Evolutionary conservation across 371 early-diverging fungal genomes (phyloP), one percentile per base, ranked within the genome.

Genomic region (Thermomucor indicae-seudaticae): DNA sequence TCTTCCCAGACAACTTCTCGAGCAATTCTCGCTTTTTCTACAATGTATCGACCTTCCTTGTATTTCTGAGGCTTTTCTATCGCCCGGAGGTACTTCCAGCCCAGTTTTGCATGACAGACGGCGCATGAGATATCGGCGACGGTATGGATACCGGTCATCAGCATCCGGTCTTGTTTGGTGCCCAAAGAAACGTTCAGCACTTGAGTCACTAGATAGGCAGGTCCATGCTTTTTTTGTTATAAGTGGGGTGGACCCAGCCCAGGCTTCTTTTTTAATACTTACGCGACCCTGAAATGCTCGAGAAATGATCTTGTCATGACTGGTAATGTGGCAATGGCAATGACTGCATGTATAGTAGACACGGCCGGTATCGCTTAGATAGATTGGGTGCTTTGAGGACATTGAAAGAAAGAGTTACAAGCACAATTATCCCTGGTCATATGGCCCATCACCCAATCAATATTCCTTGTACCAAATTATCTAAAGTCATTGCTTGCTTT

Each of bases 91-190:
- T 91, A 91, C 53, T 80, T 81, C 89, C 90, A 91, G 2, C 92
- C 92, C n/a, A 92, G 61, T 17, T 81, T 71, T 14, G 73, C 58
- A 30, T 72, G 62, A 48, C 91, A 90, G 17, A 72, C 53, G 22
- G 55, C 61, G 57, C 90, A 91, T 23, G 57, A 64, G 23, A 92
- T 82, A 53, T 92, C 91, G 3, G 81, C 74, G 4, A 92, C 90
- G 1, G 80, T 78, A 53, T 92, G 91, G 35, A 88, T 58, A 0
- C 92, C 92, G 0, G 91, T 90, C 61, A 87, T 81, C 66, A 92
- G 76, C 46, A 64, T 66, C 6, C 89, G 72, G 16, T 84, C 85
- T 52, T 85, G 83, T 6, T 79, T 72, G 4, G 56, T 53, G 2
- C 91, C 91, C 12, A 79, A 63, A 0, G 60, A 43, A 24, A 89